Conservation (phyloP, 2,329 filamentous ascomycete genomes). For the Colletotrichum gigasporum region DNA sequence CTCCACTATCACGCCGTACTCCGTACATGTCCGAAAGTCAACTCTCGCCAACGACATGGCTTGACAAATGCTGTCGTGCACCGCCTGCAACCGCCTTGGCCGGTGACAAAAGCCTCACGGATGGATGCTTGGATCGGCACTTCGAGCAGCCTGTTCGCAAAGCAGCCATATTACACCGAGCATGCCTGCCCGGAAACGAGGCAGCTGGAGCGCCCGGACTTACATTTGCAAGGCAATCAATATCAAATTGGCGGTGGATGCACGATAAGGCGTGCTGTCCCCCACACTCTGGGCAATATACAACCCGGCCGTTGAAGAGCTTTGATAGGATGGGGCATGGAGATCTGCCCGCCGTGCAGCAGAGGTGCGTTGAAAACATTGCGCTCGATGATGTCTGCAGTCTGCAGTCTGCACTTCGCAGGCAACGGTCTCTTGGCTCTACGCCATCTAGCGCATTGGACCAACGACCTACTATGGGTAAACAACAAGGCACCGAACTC, state of each 20-base stretch:
- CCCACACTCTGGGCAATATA: constrained; percentile 27
- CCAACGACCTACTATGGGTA: neutral
- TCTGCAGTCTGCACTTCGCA: neutral
- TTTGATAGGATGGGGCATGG: constrained; percentile 34
- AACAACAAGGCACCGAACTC: neutral
- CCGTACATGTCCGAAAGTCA: neutral
- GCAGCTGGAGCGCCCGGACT: neutral
- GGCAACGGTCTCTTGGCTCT: neutral
- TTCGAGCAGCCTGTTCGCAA: no score
- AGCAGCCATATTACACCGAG: no score
- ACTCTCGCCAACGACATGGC: neutral
- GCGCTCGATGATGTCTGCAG: neutral
- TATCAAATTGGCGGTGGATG: constrained; percentile 33
- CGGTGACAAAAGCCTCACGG: neutral
- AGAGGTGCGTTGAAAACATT: neutral
- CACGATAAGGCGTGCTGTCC: constrained; percentile 34
- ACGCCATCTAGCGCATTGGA: neutral
- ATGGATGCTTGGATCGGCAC: no score
- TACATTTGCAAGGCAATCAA: constrained; percentile 32
- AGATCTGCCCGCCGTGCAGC: constrained; percentile 12
- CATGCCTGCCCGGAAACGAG: neutral
- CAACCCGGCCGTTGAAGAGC: constrained; percentile 28
- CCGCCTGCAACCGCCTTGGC: neutral
- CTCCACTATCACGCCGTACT: no score
- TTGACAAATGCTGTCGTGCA: neutral